These are phyloP conservation scores for Chaetomium olivaceum DNA, from an alignment of 2,329 filamentous ascomycete species.

Conservation along the genomic window DNA sequence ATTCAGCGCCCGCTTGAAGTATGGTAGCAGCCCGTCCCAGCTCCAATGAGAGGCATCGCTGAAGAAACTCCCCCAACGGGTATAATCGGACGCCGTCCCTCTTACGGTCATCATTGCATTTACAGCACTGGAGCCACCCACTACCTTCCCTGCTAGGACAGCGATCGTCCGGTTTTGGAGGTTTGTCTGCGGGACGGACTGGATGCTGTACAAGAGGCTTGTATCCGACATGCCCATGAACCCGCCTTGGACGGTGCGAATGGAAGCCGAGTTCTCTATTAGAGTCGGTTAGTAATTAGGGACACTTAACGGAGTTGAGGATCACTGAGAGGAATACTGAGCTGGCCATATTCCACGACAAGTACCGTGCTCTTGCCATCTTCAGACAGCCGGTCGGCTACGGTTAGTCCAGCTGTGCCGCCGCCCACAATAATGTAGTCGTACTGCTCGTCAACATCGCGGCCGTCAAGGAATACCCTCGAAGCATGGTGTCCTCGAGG, in stretches of 20 bases:
- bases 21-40: slow-evolving; percentile 30
- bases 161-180: slow-evolving; percentile 32
- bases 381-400: slow-evolving; percentile 30
- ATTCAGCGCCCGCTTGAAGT: slow-evolving; percentile 29
- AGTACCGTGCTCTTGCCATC: slow-evolving; percentile 30
- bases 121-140: slow-evolving; percentile 39
- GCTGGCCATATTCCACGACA: slow-evolving; percentile 33
- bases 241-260: slow-evolving; percentile 28
- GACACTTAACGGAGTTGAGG: neutral
- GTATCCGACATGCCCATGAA: slow-evolving; percentile 29
- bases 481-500: slow-evolving; percentile 15
- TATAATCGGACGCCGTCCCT: slow-evolving; percentile 28
- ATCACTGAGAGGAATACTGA: slow-evolving; percentile 7
- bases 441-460: slow-evolving; percentile 34
- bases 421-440: slow-evolving; percentile 33
- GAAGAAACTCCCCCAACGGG: slow-evolving; percentile 31
- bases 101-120: slow-evolving; percentile 34
- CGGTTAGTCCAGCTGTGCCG: slow-evolving; percentile 31
- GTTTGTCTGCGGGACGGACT: slow-evolving; percentile 36
- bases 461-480: slow-evolving; percentile 14
- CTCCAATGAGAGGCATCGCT: slow-evolving; percentile 31
- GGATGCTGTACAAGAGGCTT: slow-evolving; percentile 33
- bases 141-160: slow-evolving; percentile 34
- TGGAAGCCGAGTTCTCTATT: slow-evolving; percentile 30
- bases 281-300: neutral